Conservation (phyloP, 148 eudicot species). For the Spergularia marina region DNA sequence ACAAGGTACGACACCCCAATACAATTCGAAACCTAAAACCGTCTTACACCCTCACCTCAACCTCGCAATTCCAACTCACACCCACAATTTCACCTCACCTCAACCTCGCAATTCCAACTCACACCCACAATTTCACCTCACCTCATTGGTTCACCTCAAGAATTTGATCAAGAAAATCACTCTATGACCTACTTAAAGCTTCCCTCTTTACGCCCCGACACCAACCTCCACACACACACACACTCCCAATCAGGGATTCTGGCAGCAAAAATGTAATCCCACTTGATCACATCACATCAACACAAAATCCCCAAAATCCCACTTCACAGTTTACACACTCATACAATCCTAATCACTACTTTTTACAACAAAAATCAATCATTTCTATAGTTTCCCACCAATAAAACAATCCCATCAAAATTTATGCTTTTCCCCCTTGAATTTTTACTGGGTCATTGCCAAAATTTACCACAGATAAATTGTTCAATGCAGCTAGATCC, state of each 20-base stretch:
- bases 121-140: not conserved
- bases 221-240: no score
- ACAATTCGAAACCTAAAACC: no score
- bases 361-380: not conserved
- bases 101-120: not conserved
- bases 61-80: not conserved
- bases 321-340: not conserved
- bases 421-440: not conserved
- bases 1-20: no score
- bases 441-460: constrained; percentile 5
- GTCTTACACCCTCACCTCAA: not conserved
- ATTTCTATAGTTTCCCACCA: not conserved
- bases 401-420: not conserved
- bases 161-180: not conserved
- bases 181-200: not conserved
- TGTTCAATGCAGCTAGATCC: constrained; percentile 27
- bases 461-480: constrained; percentile 11
- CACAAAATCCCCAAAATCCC: constrained; percentile 6
- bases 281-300: not conserved
- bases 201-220: not conserved
- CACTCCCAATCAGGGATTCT: constrained; percentile 1
- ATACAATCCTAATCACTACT: not conserved
- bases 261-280: not conserved
- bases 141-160: not conserved
- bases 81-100: not conserved